Percentiles rank a stretch among this genome's conserved stretches.
Evolutionary conservation across 306 rosid genomes (phyloP).

Genomic region (Myrica gale): DNA sequence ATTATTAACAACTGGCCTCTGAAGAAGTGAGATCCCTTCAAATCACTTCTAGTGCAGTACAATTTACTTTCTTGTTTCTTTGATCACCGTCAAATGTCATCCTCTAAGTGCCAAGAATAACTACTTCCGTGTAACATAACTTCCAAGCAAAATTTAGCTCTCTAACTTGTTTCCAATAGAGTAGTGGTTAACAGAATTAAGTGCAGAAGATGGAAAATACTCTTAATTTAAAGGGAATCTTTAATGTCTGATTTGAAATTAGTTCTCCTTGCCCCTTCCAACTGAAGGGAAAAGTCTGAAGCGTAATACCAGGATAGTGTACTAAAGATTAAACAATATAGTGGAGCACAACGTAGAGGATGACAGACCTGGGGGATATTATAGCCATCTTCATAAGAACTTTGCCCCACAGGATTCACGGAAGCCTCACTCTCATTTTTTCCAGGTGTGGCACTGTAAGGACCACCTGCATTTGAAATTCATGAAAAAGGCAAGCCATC

Average conservation of each 20-base stretch:
- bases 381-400: conserved; percentile 75
- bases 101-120: neutral
- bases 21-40: neutral
- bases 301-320: neutral
- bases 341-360: conserved; percentile 24
- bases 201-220: neutral
- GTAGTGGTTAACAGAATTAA: neutral
- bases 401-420: conserved; percentile 66
- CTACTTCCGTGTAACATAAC: neutral
- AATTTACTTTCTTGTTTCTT: neutral
- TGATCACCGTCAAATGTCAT: neutral
- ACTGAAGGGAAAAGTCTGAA: neutral
- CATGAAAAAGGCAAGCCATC: conserved; percentile 24
- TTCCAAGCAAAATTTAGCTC: neutral
- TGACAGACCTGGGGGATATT: conserved; percentile 66
- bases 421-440: conserved; percentile 71
- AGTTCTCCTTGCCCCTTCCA: neutral
- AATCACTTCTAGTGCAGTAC: conserved; percentile 17
- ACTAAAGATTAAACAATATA: neutral
- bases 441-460: conserved; percentile 71
- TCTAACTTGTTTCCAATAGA: neutral
- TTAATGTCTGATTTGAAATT: neutral
- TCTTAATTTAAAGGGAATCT: neutral
- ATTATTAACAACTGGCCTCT: neutral
- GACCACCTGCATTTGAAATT: conserved; percentile 51